Evolutionary conservation across 331 rosid genomes (phyloP).

Genomic region (Arachis monticola): DNA sequence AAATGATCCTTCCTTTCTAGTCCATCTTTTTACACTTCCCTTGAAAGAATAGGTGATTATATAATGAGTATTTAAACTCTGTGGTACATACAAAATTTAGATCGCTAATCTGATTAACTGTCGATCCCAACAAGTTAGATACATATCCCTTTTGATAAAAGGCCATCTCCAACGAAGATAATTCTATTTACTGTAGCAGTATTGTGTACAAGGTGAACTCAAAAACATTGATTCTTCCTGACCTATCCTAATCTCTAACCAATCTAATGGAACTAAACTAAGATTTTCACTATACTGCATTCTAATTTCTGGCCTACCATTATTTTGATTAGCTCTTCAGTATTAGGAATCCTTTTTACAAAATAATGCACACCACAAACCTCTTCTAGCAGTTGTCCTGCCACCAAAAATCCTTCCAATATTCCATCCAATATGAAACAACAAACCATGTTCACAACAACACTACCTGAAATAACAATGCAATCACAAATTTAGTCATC

Average conservation of each 20-base stretch:
- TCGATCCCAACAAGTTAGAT: too few relatives aligned
- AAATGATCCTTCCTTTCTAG: too few relatives aligned
- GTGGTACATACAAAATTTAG: not conserved
- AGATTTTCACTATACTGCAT: constrained; percentile 24
- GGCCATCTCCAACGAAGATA: too few relatives aligned
- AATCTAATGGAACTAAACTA: constrained; percentile 23
- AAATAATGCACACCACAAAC: constrained; percentile 32
- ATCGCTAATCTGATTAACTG: too few relatives aligned
- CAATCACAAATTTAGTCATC: too few relatives aligned
- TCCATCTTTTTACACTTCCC: not conserved
- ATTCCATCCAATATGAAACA: constrained; percentile 22
- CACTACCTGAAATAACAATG: constrained; percentile 33
- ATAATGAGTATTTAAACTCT: not conserved
- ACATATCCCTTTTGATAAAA: too few relatives aligned
- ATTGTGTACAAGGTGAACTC: too few relatives aligned
- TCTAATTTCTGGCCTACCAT: constrained; percentile 36
- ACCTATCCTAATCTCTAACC: constrained; percentile 42
- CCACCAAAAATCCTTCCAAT: constrained; percentile 20
- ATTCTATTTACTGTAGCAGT: too few relatives aligned
- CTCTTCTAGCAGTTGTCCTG: constrained; percentile 33
- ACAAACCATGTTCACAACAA: constrained; percentile 36
- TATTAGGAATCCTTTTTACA: constrained; percentile 40
- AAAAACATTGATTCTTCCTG: too few relatives aligned
- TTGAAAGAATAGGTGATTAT: not conserved
- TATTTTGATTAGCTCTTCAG: not conserved